Evolutionary conservation across 164 flowering plant species (phyloP).

Genomic region (grape (Vitis vinifera)): DNA sequence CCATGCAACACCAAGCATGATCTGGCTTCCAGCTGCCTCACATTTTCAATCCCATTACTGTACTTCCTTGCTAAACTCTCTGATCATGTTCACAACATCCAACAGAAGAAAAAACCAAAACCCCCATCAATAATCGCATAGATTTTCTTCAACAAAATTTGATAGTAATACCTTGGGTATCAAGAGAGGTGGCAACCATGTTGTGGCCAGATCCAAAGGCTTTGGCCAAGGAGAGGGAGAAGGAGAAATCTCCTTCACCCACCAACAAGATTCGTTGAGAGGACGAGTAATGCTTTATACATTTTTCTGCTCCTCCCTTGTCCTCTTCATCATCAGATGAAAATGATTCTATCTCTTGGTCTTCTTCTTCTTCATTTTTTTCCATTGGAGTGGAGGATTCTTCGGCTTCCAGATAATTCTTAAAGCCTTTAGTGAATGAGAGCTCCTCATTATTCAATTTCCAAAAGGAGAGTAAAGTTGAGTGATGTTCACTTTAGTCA

Average conservation of each 20-base stretch:
- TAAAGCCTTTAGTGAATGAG: too few species aligned
- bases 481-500: too few species aligned
- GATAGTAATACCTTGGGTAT: constrained; percentile 12
- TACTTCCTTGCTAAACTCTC: constrained; percentile 35
- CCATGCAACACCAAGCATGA: constrained; percentile 46
- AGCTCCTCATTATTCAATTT: too few species aligned
- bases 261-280: constrained; percentile 45
- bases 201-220: constrained; percentile 49
- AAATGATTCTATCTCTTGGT: neutral
- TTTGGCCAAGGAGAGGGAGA: constrained; percentile 43
- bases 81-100: neutral
- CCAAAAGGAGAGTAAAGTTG: too few species aligned
- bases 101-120: neutral
- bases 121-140: neutral
- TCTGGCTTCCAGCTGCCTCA: constrained; percentile 43
- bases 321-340: constrained; percentile 11
- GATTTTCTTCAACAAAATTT: too few species aligned
- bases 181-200: constrained; percentile 54
- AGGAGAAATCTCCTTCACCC: constrained; percentile 66
- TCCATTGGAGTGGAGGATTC: neutral
- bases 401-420: too few species aligned
- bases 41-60: constrained; percentile 34
- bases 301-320: constrained; percentile 27
- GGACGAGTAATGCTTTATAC: constrained; percentile 39
- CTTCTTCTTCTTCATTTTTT: constrained; percentile 2